Percentiles rank a stretch among this genome's conserved stretches.
These are phyloP conservation scores for Fonsecaea pugnacius DNA, from an alignment of 2,329 filamentous ascomycete species.

Conservation along the genomic window DNA sequence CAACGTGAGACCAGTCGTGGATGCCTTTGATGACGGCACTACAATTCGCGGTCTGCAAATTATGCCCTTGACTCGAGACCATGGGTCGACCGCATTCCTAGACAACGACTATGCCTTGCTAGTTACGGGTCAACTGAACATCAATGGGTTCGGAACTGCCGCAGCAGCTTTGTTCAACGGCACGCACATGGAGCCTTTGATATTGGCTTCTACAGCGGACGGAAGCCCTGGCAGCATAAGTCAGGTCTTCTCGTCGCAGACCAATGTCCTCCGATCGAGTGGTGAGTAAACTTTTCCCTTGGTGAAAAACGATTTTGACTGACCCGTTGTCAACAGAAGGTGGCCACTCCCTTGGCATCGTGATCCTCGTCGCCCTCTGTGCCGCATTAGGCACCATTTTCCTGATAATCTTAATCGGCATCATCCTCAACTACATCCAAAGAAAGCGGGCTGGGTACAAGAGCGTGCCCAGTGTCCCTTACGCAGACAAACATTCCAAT, in stretches of 20 bases:
- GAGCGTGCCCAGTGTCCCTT: constrained; percentile 49
- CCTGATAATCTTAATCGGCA: constrained; percentile 52
- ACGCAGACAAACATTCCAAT: constrained; percentile 52
- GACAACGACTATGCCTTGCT: constrained; percentile 72
- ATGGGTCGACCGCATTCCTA: constrained; percentile 68
- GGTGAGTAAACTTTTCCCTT: constrained; percentile 54
- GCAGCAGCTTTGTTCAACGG: constrained; percentile 90
- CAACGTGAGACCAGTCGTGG: constrained; percentile 69
- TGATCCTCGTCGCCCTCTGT: constrained; percentile 53
- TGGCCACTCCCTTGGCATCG: constrained; percentile 51
- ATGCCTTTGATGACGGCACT: constrained; percentile 67
- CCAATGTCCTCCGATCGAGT: constrained; percentile 71
- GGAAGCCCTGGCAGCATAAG: constrained; percentile 74
- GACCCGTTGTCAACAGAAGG: constrained; percentile 38
- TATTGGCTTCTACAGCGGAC: constrained; percentile 71
- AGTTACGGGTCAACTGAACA: constrained; percentile 78
- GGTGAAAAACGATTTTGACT: constrained; percentile 7
- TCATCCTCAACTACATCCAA: constrained; percentile 55
- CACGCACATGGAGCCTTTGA: constrained; percentile 74
- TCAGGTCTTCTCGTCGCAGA: constrained; percentile 79
- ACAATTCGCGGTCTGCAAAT: constrained; percentile 80
- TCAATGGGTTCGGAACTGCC: constrained; percentile 76
- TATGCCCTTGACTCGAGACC: constrained; percentile 70
- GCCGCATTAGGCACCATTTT: constrained; percentile 54
- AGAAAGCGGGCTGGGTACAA: constrained; percentile 53